A percentile compares a stretch with the other conserved stretches of the same genome.
phyloP scores from a whole-genome alignment of 2,329 filamentous ascomycete species.

The Ophiostoma novo-ulmi region DNA sequence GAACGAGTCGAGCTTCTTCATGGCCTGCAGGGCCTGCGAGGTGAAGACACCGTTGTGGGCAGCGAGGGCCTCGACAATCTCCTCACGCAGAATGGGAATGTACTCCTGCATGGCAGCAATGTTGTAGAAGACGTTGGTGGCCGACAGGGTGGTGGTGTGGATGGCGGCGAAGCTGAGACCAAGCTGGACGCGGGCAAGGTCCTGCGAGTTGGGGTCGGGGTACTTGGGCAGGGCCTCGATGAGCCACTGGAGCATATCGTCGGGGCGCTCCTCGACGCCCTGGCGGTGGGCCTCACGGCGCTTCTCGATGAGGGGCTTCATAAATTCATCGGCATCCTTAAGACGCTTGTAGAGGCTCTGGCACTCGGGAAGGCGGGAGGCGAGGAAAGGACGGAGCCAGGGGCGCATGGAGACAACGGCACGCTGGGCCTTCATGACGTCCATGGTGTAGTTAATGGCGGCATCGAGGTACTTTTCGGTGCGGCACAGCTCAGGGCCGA shows the following conservation, averaged over 20 bases:
- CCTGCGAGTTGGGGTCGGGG: slow-evolving; percentile 32
- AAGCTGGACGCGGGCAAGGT: slow-evolving; percentile 41
- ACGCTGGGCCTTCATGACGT: slow-evolving; percentile 33
- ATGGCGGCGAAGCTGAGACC: slow-evolving; percentile 47
- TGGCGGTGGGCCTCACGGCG: slow-evolving; percentile 5
- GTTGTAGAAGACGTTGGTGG: slow-evolving; percentile 49
- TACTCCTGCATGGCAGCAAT: slow-evolving; percentile 48
- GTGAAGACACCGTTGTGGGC: slow-evolving; percentile 32
- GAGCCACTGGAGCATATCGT: slow-evolving; percentile 48
- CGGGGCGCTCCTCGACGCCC: slow-evolving; percentile 32
- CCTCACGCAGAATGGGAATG: slow-evolving; percentile 47
- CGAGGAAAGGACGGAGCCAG: background rate
- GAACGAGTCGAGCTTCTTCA: slow-evolving; percentile 36
- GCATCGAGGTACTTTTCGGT: slow-evolving; percentile 43
- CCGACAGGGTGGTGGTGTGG: slow-evolving; percentile 45
- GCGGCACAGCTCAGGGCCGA: slow-evolving; percentile 44
- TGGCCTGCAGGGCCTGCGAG: slow-evolving; percentile 31
- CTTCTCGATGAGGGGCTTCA: background rate
- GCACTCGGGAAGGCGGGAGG: background rate
- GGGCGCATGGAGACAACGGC: slow-evolving; percentile 28
- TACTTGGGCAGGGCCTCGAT: slow-evolving; percentile 38
- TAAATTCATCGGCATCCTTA: background rate
- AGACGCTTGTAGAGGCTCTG: background rate
- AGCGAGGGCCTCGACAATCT: slow-evolving; percentile 33
- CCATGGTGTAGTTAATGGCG: slow-evolving; percentile 36